phyloP scores from a whole-genome alignment of 495 filamentous ascomycete genomes.

The Immersiella caudata region DNA sequence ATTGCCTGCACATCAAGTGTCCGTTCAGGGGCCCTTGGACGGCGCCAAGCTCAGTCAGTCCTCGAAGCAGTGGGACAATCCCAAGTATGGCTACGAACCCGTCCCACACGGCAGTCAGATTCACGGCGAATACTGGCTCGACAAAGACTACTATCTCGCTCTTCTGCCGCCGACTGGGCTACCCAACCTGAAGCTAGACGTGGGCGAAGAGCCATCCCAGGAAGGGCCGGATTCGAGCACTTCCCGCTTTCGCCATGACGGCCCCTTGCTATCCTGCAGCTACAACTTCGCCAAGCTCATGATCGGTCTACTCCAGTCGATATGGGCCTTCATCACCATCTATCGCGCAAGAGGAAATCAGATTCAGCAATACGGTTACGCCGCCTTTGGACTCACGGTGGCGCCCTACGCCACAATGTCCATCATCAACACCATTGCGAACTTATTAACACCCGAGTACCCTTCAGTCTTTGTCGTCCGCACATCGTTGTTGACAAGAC shows the following conservation, averaged over 20 bases:
- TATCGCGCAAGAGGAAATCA: constrained; percentile 16
- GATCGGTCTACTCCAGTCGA: not conserved
- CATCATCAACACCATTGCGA: constrained; percentile 7
- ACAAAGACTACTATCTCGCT: not conserved
- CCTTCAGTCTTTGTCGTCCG: not conserved
- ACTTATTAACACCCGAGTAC: not conserved
- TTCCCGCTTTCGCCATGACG: too few relatives aligned
- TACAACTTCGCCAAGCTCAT: constrained; percentile 4
- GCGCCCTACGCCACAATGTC: constrained; percentile 13
- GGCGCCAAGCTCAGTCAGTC: too few relatives aligned
- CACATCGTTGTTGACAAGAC: too few relatives aligned
- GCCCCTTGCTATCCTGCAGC: too few relatives aligned
- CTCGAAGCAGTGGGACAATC: not conserved
- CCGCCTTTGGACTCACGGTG: constrained; percentile 16
- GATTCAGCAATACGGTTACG: constrained; percentile 15
- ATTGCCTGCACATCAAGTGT: too few relatives aligned
- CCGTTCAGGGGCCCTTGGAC: too few relatives aligned
- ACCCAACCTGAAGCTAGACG: not conserved
- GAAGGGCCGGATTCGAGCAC: too few relatives aligned
- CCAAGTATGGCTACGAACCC: not conserved
- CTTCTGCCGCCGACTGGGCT: not conserved
- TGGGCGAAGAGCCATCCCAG: too few relatives aligned
- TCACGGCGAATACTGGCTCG: constrained; percentile 1
- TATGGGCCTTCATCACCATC: constrained; percentile 3
- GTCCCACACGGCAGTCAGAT: not conserved